phyloP scores from a whole-genome alignment of 179 eudicot species.

The Camellia oleifera region DNA sequence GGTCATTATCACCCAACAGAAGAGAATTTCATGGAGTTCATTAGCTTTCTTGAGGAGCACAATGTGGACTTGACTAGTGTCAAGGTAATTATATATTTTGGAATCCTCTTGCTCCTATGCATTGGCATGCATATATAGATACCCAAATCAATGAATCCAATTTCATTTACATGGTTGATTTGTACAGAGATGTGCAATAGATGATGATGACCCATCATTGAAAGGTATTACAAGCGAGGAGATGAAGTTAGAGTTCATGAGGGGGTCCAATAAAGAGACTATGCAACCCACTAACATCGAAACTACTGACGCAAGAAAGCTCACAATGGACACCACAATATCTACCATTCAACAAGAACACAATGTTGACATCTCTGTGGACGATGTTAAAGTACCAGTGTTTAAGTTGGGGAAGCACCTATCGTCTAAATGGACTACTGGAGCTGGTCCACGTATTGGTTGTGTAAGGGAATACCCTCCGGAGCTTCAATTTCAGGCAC shows the following conservation, averaged over 20 bases:
- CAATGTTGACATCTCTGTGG: not conserved
- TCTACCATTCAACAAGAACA: not conserved
- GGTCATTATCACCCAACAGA: constrained; percentile 83
- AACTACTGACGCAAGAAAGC: not conserved
- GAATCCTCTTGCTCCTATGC: too few relatives aligned
- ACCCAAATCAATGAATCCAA: not conserved
- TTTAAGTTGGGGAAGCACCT: constrained; percentile 15
- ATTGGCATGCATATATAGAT: too few relatives aligned
- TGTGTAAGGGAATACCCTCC: constrained; percentile 57
- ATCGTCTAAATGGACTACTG: constrained; percentile 51
- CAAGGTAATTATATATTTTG: constrained; percentile 36
- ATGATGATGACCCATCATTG: constrained; percentile 21
- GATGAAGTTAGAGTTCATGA: not conserved
- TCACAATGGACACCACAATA: not conserved
- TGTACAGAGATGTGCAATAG: constrained; percentile 31
- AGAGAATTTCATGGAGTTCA: constrained; percentile 67
- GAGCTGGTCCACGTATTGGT: constrained; percentile 54
- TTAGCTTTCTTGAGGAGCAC: constrained; percentile 59
- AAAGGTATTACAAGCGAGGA: not conserved
- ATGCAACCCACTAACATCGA: not conserved
- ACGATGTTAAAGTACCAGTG: not conserved
- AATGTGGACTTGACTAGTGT: constrained; percentile 53
- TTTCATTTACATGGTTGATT: not conserved
- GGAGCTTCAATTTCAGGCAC: constrained; percentile 42
- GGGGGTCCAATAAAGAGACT: not conserved